Conservation (phyloP, 805 yeast genomes). For the Candida golubevii region DNA sequence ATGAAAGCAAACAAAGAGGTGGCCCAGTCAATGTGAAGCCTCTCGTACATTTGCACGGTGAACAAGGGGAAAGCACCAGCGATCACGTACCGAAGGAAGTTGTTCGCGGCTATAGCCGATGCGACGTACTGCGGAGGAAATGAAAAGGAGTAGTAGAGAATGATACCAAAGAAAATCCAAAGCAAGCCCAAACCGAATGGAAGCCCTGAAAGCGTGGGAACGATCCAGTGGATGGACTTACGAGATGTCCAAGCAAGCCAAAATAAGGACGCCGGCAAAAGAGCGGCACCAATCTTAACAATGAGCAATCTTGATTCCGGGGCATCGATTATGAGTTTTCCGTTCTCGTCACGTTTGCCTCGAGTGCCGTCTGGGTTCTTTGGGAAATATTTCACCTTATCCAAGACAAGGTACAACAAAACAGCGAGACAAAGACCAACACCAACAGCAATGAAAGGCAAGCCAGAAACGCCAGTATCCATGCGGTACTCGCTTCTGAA, state of each 20-base stretch:
- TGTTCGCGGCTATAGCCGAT: slow-evolving; percentile 87
- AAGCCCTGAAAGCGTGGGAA: slow-evolving; percentile 70
- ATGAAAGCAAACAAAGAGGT: slow-evolving; percentile 61
- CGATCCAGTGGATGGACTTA: slow-evolving; percentile 65
- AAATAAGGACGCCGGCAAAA: slow-evolving; percentile 64
- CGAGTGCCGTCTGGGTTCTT: slow-evolving; percentile 59
- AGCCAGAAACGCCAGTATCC: slow-evolving; percentile 59
- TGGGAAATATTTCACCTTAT: slow-evolving; percentile 47
- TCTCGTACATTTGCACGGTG: slow-evolving; percentile 77
- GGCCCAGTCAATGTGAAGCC: slow-evolving; percentile 77
- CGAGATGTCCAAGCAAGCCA: slow-evolving; percentile 82
- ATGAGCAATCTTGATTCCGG: slow-evolving; percentile 61
- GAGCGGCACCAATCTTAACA: slow-evolving; percentile 63
- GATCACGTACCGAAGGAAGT: slow-evolving; percentile 65
- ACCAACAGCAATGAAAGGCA: slow-evolving; percentile 70
- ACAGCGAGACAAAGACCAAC: slow-evolving; percentile 61
- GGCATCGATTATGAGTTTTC: slow-evolving; percentile 48
- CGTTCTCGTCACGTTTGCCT: slow-evolving; percentile 51
- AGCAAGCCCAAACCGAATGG: slow-evolving; percentile 75
- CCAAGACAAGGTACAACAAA: slow-evolving; percentile 44
- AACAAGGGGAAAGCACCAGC: slow-evolving; percentile 84
- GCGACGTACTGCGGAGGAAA: slow-evolving; percentile 78
- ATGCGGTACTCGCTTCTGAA: slow-evolving; percentile 61
- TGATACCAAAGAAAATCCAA: slow-evolving; percentile 63
- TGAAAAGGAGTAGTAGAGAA: slow-evolving; percentile 64